phyloP scores from a whole-genome alignment of 2,329 filamentous ascomycete species.

The Beauveria australis region DNA sequence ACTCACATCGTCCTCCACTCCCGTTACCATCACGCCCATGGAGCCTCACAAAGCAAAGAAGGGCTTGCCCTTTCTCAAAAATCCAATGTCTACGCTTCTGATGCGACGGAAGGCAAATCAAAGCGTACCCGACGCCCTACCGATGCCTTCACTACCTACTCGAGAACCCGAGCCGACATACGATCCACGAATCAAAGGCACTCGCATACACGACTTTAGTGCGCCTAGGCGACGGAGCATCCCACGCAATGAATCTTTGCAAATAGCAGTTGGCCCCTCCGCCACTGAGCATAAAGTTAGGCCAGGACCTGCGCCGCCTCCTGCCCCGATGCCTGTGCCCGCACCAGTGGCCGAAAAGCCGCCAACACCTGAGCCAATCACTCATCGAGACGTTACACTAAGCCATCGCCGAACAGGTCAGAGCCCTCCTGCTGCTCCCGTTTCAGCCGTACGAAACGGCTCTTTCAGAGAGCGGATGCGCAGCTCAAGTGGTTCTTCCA shows the following conservation, averaged over 20 bases:
- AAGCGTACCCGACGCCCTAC: constrained; percentile 28
- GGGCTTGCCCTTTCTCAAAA: constrained; percentile 41
- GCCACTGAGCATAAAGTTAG: not conserved
- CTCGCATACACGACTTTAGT: constrained; percentile 50
- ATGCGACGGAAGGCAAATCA: constrained; percentile 41
- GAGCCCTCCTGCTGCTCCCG: not conserved
- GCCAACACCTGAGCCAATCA: not conserved
- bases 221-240: constrained; percentile 34
- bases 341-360: not conserved
- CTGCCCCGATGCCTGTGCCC: not conserved
- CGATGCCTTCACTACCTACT: constrained; percentile 25
- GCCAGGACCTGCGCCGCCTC: not conserved
- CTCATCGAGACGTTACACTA: not conserved
- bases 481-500: constrained; percentile 9
- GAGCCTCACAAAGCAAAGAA: constrained; percentile 32
- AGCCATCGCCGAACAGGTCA: not conserved
- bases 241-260: not conserved
- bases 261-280: not conserved
- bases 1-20: not conserved
- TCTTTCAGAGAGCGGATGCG: not conserved
- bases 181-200: constrained; percentile 50
- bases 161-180: constrained; percentile 33
- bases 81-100: constrained; percentile 44
- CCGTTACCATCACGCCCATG: constrained; percentile 1
- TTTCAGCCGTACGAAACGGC: not conserved